Evolutionary conservation across 2,329 filamentous ascomycete genomes (phyloP), one percentile per base, ranked within the genome.

Genomic region (Exophiala sp.): DNA sequence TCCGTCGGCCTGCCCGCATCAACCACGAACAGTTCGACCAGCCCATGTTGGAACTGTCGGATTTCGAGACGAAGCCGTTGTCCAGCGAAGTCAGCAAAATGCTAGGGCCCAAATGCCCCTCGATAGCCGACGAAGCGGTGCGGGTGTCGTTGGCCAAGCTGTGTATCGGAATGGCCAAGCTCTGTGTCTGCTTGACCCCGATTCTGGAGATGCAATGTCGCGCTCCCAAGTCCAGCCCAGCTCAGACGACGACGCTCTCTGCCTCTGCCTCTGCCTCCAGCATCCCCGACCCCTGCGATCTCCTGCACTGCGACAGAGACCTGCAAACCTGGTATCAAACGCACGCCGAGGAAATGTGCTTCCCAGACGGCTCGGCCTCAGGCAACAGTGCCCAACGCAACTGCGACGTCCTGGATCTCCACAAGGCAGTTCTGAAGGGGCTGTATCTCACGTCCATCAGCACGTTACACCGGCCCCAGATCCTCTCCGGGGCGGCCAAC

Each of bases 361-460:
- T 9, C 22, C 35, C 14, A 19, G 8, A 11, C 16, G 27, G 22
- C n/a, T 37, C 5, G 13, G 22, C 37, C 19, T 23, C 32, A 2
- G 43, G 32, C n/a, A 16, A 29, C 30, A 13, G 13, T 11, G 9
- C 13, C 23, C 10, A 22, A 40, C 23, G 21, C 23, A 21, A 27
- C 23, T 24, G 32, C n/a, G 19, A 34, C 16, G 34, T 48, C 10
- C 22, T 48, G n/a, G 74, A 78, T 55, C 70, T 95, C 1, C 88
- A 95, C 64, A 80, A 86, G 41, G 86, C 86, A 13, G 74, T 96
- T 16, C 73, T 96, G 24, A 88, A 95, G 67, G 93, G 95, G 86
- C 82, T 95, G 1, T 95, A 93, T 68, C 86, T 88, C 66, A 94
- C 90, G 1, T 94, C 90, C 0, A 77, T 94, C n/a, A 95, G 88